Conservation (phyloP, 2,329 filamentous ascomycete genomes). For the Phoma sp. region DNA sequence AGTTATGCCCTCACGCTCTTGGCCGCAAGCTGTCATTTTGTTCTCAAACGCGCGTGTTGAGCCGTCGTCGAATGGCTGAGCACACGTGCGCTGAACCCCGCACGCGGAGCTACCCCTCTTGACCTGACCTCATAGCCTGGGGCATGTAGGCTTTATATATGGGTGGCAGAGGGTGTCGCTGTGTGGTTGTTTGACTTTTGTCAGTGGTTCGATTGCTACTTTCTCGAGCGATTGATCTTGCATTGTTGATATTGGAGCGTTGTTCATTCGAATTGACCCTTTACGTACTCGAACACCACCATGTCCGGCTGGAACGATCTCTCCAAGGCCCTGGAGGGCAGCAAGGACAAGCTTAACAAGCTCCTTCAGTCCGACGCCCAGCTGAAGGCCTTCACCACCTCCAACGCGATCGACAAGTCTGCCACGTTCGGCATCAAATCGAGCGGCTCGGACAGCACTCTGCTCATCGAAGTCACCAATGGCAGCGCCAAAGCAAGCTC, state of each 20-base stretch:
- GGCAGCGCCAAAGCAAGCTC: slow-evolving; percentile 37
- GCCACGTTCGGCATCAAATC: slow-evolving; percentile 47
- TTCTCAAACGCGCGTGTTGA: neutral
- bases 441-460: slow-evolving; percentile 39
- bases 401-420: slow-evolving; percentile 42
- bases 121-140: slow-evolving; percentile 13
- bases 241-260: neutral
- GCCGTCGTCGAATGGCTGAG: slow-evolving; percentile 9
- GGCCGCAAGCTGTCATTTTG: slow-evolving; percentile 1
- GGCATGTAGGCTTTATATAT: slow-evolving; percentile 13
- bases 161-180: neutral
- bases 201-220: neutral
- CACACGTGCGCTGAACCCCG: slow-evolving; percentile 18
- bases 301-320: slow-evolving; percentile 47
- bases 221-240: neutral
- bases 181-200: neutral
- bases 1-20: neutral
- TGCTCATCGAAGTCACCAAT: slow-evolving; percentile 44
- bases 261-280: neutral
- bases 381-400: slow-evolving; percentile 46
- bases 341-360: slow-evolving; percentile 39
- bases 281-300: neutral
- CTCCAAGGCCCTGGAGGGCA: slow-evolving; percentile 39
- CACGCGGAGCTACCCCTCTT: slow-evolving; percentile 16
- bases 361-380: slow-evolving; percentile 44